These are phyloP conservation scores for Kazachstania viticola DNA, from an alignment of 805 yeast genomes.

Conservation along the genomic window DNA sequence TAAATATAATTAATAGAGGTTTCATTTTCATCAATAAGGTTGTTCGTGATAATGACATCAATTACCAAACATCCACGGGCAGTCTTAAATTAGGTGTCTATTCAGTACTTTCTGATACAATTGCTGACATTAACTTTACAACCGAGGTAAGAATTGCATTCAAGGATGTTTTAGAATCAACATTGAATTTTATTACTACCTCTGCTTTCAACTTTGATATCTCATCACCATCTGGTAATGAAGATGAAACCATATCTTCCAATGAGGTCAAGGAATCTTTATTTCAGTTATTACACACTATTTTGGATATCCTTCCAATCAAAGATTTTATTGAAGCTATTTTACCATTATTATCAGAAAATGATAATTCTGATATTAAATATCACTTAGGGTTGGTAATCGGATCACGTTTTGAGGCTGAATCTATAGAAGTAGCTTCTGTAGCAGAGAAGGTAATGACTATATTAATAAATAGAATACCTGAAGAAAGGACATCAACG, in stretches of 20 bases:
- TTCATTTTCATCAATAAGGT: slow-evolving; percentile 47
- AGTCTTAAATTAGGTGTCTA: slow-evolving; percentile 45
- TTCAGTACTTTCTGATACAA: slow-evolving; percentile 35
- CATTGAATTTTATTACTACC: slow-evolving; percentile 16
- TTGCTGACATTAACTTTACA: slow-evolving; percentile 7
- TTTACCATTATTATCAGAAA: slow-evolving; percentile 27
- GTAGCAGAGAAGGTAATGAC: slow-evolving; percentile 44
- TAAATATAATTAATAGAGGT: slow-evolving; percentile 37
- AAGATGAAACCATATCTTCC: slow-evolving; percentile 9
- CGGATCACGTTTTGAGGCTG: slow-evolving; percentile 57
- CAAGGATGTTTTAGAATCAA: slow-evolving; percentile 14
- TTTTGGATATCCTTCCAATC: slow-evolving; percentile 65
- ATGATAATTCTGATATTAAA: slow-evolving; percentile 36
- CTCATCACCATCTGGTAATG: slow-evolving; percentile 3
- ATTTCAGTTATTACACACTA: slow-evolving; percentile 46
- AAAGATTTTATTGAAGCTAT: slow-evolving; percentile 58
- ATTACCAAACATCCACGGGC: slow-evolving; percentile 16
- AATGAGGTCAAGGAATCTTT: slow-evolving; percentile 31
- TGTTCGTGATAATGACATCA: slow-evolving; percentile 28
- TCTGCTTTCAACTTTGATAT: not conserved
- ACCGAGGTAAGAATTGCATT: slow-evolving; percentile 15
- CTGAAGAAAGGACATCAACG: slow-evolving; percentile 14
- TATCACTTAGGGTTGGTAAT: slow-evolving; percentile 53
- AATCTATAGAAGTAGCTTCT: slow-evolving; percentile 39
- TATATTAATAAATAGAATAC: slow-evolving; percentile 33